These are phyloP conservation scores for Quercus berberidifolia DNA, from an alignment of 306 rosid genomes.

Conservation along the genomic window DNA sequence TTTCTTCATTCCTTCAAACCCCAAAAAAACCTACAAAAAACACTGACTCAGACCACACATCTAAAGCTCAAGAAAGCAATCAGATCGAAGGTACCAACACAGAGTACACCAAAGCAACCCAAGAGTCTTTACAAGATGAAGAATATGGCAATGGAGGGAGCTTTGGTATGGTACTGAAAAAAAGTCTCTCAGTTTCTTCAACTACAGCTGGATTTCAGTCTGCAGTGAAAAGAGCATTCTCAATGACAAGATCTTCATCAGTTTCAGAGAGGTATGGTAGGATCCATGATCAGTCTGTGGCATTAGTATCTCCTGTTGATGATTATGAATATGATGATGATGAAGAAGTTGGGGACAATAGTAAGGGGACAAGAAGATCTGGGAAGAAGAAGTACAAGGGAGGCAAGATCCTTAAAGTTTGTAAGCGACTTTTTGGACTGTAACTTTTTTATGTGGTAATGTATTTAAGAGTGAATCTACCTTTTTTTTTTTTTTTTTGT, in stretches of 20 bases:
- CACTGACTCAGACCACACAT: neutral
- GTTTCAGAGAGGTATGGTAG: slow-evolving; percentile 72
- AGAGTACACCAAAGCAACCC: neutral
- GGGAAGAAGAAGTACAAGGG: slow-evolving; percentile 22
- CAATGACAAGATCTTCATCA: slow-evolving; percentile 75
- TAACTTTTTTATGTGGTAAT: neutral
- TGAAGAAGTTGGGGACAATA: neutral
- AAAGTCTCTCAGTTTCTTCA: slow-evolving; percentile 46
- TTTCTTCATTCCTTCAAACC: slow-evolving; percentile 25
- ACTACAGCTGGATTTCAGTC: slow-evolving; percentile 33
- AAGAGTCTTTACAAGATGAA: neutral
- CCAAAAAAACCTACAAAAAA: neutral
- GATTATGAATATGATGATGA: slow-evolving; percentile 8
- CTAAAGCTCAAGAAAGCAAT: neutral
- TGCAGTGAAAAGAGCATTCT: slow-evolving; percentile 53
- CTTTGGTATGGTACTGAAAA: slow-evolving; percentile 28
- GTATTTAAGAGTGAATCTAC: neutral
- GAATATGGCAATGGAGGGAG: slow-evolving; percentile 22
- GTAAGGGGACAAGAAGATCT: slow-evolving; percentile 18
- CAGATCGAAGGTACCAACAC: slow-evolving; percentile 3
- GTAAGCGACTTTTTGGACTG: slow-evolving; percentile 64
- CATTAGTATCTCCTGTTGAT: slow-evolving; percentile 24
- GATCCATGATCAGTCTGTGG: slow-evolving; percentile 64
- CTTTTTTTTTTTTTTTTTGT: no score
- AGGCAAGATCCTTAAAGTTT: slow-evolving; percentile 61